These are phyloP conservation scores for Starmerella khaoyaiensis DNA, from an alignment of 805 yeast genomes.

Conservation along the genomic window DNA sequence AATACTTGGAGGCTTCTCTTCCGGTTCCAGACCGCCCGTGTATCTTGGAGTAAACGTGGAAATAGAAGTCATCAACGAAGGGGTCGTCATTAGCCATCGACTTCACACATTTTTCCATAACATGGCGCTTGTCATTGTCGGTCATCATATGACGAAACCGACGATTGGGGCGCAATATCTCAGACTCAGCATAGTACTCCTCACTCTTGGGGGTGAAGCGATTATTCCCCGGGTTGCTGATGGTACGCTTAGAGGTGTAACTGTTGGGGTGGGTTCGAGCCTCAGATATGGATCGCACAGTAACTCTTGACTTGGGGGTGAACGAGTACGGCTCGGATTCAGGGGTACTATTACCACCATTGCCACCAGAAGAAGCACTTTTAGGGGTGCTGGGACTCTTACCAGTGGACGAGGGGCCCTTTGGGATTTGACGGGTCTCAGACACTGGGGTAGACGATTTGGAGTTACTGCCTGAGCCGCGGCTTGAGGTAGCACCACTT, in stretches of 20 bases:
- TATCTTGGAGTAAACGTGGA: conserved; percentile 75
- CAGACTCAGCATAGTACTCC: conserved; percentile 12
- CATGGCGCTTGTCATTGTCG: conserved; percentile 91
- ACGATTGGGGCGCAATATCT: conserved; percentile 18
- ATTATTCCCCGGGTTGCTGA: background rate
- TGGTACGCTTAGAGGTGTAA: no score
- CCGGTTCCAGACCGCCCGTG: conserved; percentile 30
- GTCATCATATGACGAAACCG: conserved; percentile 85
- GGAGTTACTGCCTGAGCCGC: no score
- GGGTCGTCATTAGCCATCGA: conserved; percentile 97
- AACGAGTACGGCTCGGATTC: conserved; percentile 8
- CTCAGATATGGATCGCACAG: conserved; percentile 8
- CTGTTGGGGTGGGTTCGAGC: background rate
- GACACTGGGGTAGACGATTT: no score
- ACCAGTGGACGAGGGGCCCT: no score
- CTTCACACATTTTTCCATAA: conserved; percentile 84
- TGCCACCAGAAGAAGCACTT: no score
- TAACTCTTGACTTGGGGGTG: conserved; percentile 3
- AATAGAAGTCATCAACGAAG: conserved; percentile 89
- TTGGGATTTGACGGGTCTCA: no score
- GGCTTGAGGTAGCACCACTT: no score
- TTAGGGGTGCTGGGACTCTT: no score
- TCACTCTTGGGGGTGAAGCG: conserved; percentile 1
- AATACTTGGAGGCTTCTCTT: conserved; percentile 30
- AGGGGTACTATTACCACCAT: no score